These are phyloP conservation scores for Cladosporium sp. DNA, from an alignment of 2,329 filamentous ascomycete species.

Conservation along the genomic window DNA sequence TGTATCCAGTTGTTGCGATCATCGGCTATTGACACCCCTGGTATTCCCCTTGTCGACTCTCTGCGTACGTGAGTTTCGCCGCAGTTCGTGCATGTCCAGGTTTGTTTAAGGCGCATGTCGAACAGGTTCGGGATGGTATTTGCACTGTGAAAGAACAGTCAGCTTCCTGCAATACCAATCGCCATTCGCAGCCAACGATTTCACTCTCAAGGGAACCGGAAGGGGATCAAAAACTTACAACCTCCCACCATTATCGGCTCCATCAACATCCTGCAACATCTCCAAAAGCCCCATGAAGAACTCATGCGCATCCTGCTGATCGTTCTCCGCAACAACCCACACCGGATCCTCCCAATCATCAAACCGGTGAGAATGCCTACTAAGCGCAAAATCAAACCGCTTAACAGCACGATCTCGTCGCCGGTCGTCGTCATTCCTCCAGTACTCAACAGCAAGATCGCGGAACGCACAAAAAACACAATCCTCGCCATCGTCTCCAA, in stretches of 20 bases:
- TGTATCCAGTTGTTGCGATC: no score
- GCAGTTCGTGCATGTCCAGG: constrained; percentile 1
- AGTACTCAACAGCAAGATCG: constrained; percentile 10
- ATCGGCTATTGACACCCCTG: no score
- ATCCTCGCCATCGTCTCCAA: not conserved
- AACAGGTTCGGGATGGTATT: not conserved
- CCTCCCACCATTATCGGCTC: not conserved
- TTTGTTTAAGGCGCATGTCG: not conserved
- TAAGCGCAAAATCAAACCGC: no score
- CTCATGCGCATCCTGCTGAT: constrained; percentile 15
- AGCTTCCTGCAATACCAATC: not conserved
- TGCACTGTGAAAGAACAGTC: not conserved
- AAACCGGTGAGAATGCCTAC: no score
- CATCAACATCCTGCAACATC: constrained; percentile 1
- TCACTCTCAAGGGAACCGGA: no score
- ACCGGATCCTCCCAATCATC: no score
- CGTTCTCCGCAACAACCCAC: no score
- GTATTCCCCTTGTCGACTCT: no score
- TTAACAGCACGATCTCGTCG: not conserved
- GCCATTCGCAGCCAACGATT: no score
- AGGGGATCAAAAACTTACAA: not conserved
- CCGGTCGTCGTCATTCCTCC: not conserved
- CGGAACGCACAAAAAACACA: constrained; percentile 16
- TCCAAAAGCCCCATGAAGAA: constrained; percentile 6
- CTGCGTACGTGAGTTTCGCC: not conserved